Conservation (phyloP, 2,329 filamentous ascomycete genomes). For the Knufia fluminis region DNA sequence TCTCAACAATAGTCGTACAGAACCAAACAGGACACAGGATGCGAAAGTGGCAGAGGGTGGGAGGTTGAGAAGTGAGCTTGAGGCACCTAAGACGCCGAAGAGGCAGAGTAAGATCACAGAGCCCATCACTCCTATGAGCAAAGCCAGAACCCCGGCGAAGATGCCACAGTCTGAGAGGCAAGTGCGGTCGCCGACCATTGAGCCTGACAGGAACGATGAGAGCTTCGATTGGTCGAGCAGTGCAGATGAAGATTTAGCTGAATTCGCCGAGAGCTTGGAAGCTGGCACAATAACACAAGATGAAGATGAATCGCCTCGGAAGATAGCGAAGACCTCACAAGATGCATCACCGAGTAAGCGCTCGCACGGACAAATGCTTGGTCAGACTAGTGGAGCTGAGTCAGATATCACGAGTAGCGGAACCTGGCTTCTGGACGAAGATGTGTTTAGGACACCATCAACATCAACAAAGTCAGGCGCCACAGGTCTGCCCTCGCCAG, state of each 20-base stretch:
- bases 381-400: conserved; percentile 7
- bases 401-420: conserved; percentile 1
- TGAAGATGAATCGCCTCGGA: conserved; percentile 28
- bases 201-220: conserved; percentile 26
- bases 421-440: conserved; percentile 15
- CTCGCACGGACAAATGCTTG: conserved; percentile 25
- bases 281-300: conserved; percentile 11
- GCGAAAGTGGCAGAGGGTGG: not conserved
- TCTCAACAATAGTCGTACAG: conserved; percentile 41
- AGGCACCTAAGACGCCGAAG: conserved; percentile 23
- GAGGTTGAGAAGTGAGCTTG: conserved; percentile 6
- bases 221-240: conserved; percentile 32
- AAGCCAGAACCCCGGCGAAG: not conserved
- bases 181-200: not conserved
- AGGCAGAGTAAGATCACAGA: conserved; percentile 9
- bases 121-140: conserved; percentile 15
- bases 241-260: conserved; percentile 27
- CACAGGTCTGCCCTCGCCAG: conserved; percentile 15
- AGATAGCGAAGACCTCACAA: conserved; percentile 27
- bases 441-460: conserved; percentile 19
- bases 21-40: conserved; percentile 24
- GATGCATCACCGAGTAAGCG: conserved; percentile 25
- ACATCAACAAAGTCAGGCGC: conserved; percentile 14
- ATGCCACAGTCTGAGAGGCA: not conserved
- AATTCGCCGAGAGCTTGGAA: conserved; percentile 27